Base-by-base conservation (phyloP, 2,329 filamentous ascomycete species). In the Colletotrichum tamarilloi region DNA sequence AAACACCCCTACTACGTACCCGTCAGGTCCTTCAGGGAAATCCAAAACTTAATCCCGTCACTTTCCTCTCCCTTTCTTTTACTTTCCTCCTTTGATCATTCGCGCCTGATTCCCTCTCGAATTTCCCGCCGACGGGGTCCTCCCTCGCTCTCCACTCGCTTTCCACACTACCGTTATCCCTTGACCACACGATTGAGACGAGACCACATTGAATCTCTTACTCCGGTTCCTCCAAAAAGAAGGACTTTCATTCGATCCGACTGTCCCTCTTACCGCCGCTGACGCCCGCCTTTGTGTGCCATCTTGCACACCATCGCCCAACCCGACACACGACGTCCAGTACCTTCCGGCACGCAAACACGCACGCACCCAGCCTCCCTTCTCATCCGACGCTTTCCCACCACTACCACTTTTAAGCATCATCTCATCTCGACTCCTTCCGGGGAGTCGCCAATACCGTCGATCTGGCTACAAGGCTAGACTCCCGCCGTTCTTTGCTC, bases 401-500 rank as follows among this genome's bases (percentile, higher is more conserved):
- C 63, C 53, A 49, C 64, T 60, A 62, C 63, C 53, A 49, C 64
- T 60, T 35, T 68, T 68, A 70, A 60, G 59, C 55, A 59, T 22
- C 68, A 63, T 65, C 53, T 24, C 60, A 62, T 65, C 65, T 60
- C 74, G 81, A 80, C 83, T 84, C 82, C 81, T 74, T 24, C 38
- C 53, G 53, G 73, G 75, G 74, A 74, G 75, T 75, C 71, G 60
- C 65, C 49, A 76, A 67, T 24, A 74, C 72, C 68, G 71, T 73
- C 75, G 74, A 71, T 79, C 78, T 85, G 82, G 83, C 83, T 78
- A 78, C 80, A 75, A 80, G 83, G 74, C 78, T 84, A 70, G 84
- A 84, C 66, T 84, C 83, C 74, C 82, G 81, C 76, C 82, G 83
- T 76, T 83, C 82, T 66, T 78, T 85, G 76, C 79, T 85, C 58